Evolutionary conservation across 2,329 filamentous ascomycete genomes (phyloP).

Genomic region (Trichoderma cornu-damae): DNA sequence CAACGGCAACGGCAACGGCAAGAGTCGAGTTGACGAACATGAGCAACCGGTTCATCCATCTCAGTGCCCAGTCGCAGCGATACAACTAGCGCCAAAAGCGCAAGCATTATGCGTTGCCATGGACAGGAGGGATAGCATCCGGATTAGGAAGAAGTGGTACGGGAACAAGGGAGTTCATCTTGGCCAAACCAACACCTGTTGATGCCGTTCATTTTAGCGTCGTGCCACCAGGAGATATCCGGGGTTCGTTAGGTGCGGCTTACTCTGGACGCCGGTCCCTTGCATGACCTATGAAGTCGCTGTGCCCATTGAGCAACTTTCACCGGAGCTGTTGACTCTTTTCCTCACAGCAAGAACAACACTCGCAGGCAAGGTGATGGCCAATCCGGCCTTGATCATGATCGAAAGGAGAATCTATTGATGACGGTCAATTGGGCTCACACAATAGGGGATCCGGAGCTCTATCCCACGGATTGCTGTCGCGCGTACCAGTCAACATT

Average conservation of each 20-base stretch:
- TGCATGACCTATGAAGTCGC: conserved; percentile 65
- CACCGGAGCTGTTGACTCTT: conserved; percentile 51
- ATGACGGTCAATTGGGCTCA: not conserved
- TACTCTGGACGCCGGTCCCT: conserved; percentile 61
- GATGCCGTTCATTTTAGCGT: conserved; percentile 8
- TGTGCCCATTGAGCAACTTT: conserved; percentile 60
- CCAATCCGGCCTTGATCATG: conserved; percentile 57
- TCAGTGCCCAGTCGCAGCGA: conserved; percentile 60
- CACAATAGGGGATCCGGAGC: not conserved
- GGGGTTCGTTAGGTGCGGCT: conserved; percentile 17
- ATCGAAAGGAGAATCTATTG: conserved; percentile 58
- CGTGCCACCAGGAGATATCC: conserved; percentile 8
- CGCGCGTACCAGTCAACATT: conserved; percentile 24
- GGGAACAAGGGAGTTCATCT: conserved; percentile 54
- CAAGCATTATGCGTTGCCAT: conserved; percentile 62
- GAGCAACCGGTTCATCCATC: conserved; percentile 60
- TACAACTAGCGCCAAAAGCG: conserved; percentile 60
- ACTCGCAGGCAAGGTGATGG: conserved; percentile 49
- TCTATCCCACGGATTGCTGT: not conserved
- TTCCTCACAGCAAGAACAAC: conserved; percentile 51
- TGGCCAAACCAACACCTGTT: conserved; percentile 52
- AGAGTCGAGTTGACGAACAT: conserved; percentile 62
- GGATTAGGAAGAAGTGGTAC: conserved; percentile 68
- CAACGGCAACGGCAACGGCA: too few relatives aligned
- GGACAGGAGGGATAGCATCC: conserved; percentile 60